Evolutionary conservation across 2,329 filamentous ascomycete species (phyloP), one percentile per base, ranked within the genome.

Genomic region (Ophiocordyceps camponoti-floridani): DNA sequence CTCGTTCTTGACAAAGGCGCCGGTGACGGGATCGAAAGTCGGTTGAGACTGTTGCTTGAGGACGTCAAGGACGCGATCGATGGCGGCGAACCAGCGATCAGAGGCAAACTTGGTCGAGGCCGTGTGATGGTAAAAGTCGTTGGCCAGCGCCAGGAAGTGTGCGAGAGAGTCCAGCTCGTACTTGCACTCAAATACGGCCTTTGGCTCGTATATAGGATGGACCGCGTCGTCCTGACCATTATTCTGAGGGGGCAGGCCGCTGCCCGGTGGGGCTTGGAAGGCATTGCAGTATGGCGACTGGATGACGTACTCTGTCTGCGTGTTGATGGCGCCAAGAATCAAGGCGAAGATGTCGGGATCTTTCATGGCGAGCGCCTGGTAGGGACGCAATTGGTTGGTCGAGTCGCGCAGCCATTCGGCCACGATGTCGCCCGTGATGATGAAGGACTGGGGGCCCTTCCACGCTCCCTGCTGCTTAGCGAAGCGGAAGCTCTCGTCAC

Each of bases 81-180:
- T 58, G 0, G 91, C 91, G 40, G 69, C 64, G 44, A 82, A 78
- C 85, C 87, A 98, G 43, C 89, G 74, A 6, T 70, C 60, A 3
- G 75, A 88, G 35, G 96, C 58, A 57, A 94, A 95, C 1, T 82
- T 80, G 1, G 72, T 82, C 0, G 84, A 89, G 2, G 72, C 72
- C 0, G 86, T 93, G 56, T 84, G 73, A 37, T 82, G 76, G 63
- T 91, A 73, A 62, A 94, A 96, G 53, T 94, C 79, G 54, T 94
- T 95, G 16, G 73, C 76, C 2, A 98, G 66, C 0, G 83, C 78
- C 6, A 98, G 72, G 60, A 98, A 98, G 57, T 93, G 82, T 0
- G 88, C 91, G 0, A 98, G 70, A 9, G 88, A 95, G 63, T 98
- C 91, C 19, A 98, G 77, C 66, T 98, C 91, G 62, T 96, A 98